Evolutionary conservation across 345 rosid genomes (phyloP), one percentile per base, ranked within the genome.

Genomic region (Gossypium arboreum): DNA sequence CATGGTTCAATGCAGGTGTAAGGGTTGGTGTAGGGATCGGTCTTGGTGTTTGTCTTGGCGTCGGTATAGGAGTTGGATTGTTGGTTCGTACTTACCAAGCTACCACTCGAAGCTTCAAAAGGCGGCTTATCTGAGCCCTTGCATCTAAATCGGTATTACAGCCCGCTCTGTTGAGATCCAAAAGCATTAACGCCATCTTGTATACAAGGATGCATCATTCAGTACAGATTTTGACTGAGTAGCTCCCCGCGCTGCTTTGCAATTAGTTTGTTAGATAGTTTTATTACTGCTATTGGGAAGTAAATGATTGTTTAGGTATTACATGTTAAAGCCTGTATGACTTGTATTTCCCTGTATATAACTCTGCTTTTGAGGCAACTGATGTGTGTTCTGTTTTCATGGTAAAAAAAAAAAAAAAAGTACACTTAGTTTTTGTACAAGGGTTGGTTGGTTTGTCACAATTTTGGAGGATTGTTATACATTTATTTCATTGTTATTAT

Each of bases 1-100:
- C 97, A 1, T 95, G 97, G 99, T 93, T 95, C 78, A 95, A 91
- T 73, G 96, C 99, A 0, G 99, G 99, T 48, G 98, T 94, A 39
- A 84, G 98, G 58, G 98, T 92, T 76, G 98, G 98, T 27, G 98
- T 94, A 16, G 98, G 99, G 34, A 91, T 95, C 43, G 98, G 99
- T 20, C 99, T 94, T 18, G 97, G 99, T 56, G 85, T 93, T 74
- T 95, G 96, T 71, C 84, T 95, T 51, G 98, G 98, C 68, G 34
- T 93, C 4, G 98, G 99, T 18, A 79, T 95, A 77, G 99, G 99
- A 58, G 96, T 93, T 24, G 98, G 99, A 62, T 86, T 95, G 82
- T 76, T 95, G 66, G 91, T 88, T 24, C 97, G 93, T 47, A 84
- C 93, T 48, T 94, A 92, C 84, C 91, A 89, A 71, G 65, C 94